Conservation (phyloP, 768 basidiomycete species). For the Auricularia auricula-judae region DNA sequence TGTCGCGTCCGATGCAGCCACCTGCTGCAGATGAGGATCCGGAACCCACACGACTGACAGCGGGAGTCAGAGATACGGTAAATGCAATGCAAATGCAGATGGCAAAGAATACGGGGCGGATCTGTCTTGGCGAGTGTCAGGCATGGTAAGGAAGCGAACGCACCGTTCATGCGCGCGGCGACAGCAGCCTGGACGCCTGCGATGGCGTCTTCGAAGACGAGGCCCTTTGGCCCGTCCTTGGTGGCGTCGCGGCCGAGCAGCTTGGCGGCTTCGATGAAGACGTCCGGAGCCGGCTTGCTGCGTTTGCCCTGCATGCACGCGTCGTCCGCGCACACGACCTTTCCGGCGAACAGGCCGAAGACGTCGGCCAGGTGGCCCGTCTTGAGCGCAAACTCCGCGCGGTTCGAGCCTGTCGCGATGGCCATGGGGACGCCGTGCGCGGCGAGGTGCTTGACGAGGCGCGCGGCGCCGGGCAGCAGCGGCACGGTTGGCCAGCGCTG, state of each 20-base stretch:
- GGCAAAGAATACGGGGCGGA: neutral
- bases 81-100: neutral
- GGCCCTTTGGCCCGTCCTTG: conserved; percentile 44
- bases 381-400: conserved; percentile 58
- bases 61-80: neutral
- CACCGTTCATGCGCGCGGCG: conserved; percentile 79
- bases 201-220: conserved; percentile 77
- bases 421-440: conserved; percentile 63
- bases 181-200: conserved; percentile 72
- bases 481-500: conserved; percentile 55
- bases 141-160: conserved; percentile 8
- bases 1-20: conserved; percentile 28
- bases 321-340: conserved; percentile 67
- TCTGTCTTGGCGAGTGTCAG: too few relatives aligned
- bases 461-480: conserved; percentile 62
- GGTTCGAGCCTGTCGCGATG: conserved; percentile 65
- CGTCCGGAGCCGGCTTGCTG: conserved; percentile 77
- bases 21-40: conserved; percentile 43
- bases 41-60: conserved; percentile 74
- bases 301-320: conserved; percentile 28
- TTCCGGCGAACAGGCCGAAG: conserved; percentile 51
- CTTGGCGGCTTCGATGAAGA: conserved; percentile 66
- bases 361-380: conserved; percentile 47
- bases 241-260: conserved; percentile 50
- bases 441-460: conserved; percentile 61